Percentiles rank a stretch among this genome's conserved stretches.
Evolutionary conservation across 768 basidiomycete genomes (phyloP).

Genomic region (Calocera viscosa): DNA sequence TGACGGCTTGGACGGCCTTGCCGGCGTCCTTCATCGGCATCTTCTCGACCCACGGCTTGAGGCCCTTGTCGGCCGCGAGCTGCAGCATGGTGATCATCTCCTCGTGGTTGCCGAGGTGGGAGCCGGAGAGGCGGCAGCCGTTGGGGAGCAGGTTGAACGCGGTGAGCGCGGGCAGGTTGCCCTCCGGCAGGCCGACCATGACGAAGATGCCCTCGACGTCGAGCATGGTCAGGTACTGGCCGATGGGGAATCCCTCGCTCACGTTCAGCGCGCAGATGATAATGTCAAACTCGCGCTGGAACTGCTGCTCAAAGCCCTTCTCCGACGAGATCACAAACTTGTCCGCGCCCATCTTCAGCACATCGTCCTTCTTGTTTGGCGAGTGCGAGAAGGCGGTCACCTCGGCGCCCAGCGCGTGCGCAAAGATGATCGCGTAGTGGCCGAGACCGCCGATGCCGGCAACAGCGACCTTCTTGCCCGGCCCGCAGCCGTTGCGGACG

Average conservation of each 20-base stretch:
- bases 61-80: conserved; percentile 28
- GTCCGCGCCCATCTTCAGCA: conserved; percentile 29
- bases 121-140: conserved; percentile 7
- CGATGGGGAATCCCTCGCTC: conserved; percentile 23
- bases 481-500: conserved; percentile 26
- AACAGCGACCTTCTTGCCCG: conserved; percentile 34
- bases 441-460: conserved; percentile 33
- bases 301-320: conserved; percentile 14
- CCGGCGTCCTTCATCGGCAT: conserved; percentile 18
- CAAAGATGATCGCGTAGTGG: conserved; percentile 25
- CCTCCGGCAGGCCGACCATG: conserved; percentile 30
- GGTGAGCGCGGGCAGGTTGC: conserved; percentile 8
- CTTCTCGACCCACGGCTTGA: conserved; percentile 29
- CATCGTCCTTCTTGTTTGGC: conserved; percentile 28
- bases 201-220: conserved; percentile 27
- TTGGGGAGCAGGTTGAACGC: conserved; percentile 9
- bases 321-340: conserved; percentile 28
- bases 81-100: conserved; percentile 32
- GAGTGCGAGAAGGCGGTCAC: conserved; percentile 31
- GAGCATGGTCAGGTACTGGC: conserved; percentile 27
- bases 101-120: conserved; percentile 30
- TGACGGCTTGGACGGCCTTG: conserved; percentile 27
- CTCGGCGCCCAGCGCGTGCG: conserved; percentile 30
- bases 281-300: conserved; percentile 28
- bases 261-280: conserved; percentile 31